Base-by-base conservation (phyloP, 371 early-diverging fungal species). In the Mucor mucedo region DNA sequence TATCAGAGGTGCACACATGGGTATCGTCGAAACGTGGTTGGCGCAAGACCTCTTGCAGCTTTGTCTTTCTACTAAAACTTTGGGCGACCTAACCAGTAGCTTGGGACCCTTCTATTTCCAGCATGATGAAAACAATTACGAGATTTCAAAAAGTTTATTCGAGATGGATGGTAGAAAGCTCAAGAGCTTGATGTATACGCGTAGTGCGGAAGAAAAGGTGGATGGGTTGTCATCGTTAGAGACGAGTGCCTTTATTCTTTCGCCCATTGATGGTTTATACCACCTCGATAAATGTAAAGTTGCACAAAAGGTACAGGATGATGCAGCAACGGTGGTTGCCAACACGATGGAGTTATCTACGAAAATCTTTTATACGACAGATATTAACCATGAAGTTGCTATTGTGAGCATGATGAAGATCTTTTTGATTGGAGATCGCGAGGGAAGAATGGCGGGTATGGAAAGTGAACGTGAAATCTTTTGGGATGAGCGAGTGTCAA, bases 201-300 rank as follows among this genome's bases (percentile, higher is more conserved):
- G 52, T 11, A 33, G 14, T 8, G 48, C 41, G n/a, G 32, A 28
- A 47, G 47, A 21, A n/a, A 28, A 33, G 30, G 48, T 29, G 3
- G 13, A 38, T 7, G 60, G 39, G 16, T 38, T 28, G 8, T 14
- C 16, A 30, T 41, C 56, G 41, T 14, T 56, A 10, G 68, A 62
- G 38, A 47, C 63, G 8, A 72, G 67, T 32, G 68, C 67, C 6
- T 86, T 80, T 76, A 35, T 84, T n/a, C 76, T 82, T 57, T 81
- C 78, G 38, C 87, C 87, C 41, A 80, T 87, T 59, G 84, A 83
- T 58, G 75, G 82, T 39, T 35, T 83, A 39, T 84, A 81, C 67
- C 77, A 78, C 60, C 69, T 71, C 33, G 82, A 78, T 55, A 76
- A 72, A 28, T 76, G 73, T 13, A 56, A 49, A 44, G 56, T 71